Percentiles rank a stretch among this genome's conserved stretches.
Evolutionary conservation across 2,329 filamentous ascomycete species (phyloP).

Genomic region (Scolecobasidium constrictum): DNA sequence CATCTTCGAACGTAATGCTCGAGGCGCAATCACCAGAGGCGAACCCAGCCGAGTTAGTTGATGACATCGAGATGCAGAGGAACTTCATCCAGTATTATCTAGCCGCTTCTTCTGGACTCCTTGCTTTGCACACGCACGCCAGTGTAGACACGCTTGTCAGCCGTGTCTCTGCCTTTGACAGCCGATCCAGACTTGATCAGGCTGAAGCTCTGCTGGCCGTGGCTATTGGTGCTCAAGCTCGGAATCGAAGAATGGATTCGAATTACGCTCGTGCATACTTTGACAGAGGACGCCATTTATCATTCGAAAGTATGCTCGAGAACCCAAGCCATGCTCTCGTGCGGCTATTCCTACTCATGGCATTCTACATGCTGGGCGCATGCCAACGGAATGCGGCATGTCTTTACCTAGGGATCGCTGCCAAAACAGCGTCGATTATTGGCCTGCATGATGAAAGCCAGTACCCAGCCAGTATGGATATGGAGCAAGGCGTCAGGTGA

Average conservation of each 20-base stretch:
- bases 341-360: conserved; percentile 43
- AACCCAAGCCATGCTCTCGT: conserved; percentile 44
- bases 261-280: conserved; percentile 32
- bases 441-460: conserved; percentile 38
- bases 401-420: conserved; percentile 52
- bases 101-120: conserved; percentile 11
- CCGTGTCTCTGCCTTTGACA: no score
- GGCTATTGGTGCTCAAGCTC: conserved; percentile 43
- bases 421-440: conserved; percentile 45
- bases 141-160: no score
- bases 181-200: conserved; percentile 11
- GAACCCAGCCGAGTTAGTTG: conserved; percentile 18
- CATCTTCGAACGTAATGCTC: conserved; percentile 41
- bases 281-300: conserved; percentile 34
- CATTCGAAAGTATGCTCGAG: conserved; percentile 41
- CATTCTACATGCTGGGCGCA: conserved; percentile 48
- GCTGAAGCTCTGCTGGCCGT: conserved; percentile 34
- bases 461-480: conserved; percentile 14
- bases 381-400: conserved; percentile 50
- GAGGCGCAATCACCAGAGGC: conserved; percentile 31
- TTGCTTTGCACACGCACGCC: neutral
- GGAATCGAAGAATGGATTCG: conserved; percentile 18
- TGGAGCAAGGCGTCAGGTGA: conserved; percentile 13
- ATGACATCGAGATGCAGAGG: conserved; percentile 22
- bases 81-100: conserved; percentile 23